Percentiles rank a stretch among this genome's conserved stretches.
phyloP scores from a whole-genome alignment of 148 eudicot genomes.

The Rhododendron griersonianum region DNA sequence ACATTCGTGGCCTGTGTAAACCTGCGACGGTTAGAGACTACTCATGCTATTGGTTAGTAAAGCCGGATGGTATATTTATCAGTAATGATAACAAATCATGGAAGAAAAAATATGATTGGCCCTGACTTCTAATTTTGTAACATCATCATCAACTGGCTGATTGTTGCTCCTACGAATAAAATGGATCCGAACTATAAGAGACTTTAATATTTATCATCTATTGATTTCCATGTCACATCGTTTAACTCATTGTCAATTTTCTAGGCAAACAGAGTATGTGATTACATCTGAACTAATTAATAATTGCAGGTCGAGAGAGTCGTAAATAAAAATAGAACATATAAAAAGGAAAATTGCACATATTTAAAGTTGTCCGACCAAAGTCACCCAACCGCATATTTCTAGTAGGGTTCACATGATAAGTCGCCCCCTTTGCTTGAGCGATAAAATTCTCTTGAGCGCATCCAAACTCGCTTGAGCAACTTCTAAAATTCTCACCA shows the following conservation, averaged over 20 bases:
- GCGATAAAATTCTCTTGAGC: no score
- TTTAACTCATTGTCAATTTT: not conserved
- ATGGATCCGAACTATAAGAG: not conserved
- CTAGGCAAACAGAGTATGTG: not conserved
- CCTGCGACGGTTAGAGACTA: not conserved
- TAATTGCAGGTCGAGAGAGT: no score
- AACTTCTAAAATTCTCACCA: no score
- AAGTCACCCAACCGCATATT: no score
- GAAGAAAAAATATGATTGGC: not conserved
- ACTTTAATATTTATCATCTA: not conserved
- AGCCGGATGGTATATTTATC: not conserved
- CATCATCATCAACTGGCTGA: not conserved
- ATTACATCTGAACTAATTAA: no score
- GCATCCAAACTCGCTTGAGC: no score
- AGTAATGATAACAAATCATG: not conserved
- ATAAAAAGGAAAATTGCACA: no score
- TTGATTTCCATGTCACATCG: not conserved
- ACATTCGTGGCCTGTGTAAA: not conserved
- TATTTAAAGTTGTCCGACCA: no score
- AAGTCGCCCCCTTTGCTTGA: no score
- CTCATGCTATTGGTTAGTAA: not conserved
- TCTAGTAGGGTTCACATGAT: no score
- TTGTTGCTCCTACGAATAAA: not conserved
- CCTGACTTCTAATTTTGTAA: not conserved
- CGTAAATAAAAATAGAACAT: no score